A percentile compares a stretch with the other conserved stretches of the same genome.
phyloP scores from a whole-genome alignment of 2,329 filamentous ascomycete species.

The Metarhizium sp. region DNA sequence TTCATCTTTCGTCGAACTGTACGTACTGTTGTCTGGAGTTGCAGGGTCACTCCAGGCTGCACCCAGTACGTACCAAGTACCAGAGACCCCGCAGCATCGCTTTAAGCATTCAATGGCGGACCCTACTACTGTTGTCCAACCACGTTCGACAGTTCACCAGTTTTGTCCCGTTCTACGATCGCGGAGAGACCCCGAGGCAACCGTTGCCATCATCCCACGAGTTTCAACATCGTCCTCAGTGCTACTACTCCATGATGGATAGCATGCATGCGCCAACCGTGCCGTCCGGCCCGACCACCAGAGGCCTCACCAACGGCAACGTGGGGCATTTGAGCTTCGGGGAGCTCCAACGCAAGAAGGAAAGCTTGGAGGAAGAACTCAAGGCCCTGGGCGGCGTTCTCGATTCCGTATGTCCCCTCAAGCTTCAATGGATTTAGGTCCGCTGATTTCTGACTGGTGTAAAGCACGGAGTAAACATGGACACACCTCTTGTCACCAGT shows the following conservation, averaged over 20 bases:
- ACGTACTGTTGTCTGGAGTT: not conserved
- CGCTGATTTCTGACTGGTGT: slow-evolving; percentile 11
- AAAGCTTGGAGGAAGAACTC: slow-evolving; percentile 76
- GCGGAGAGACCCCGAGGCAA: not conserved
- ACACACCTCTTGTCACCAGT: slow-evolving; percentile 72
- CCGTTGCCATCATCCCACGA: not conserved
- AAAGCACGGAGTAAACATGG: slow-evolving; percentile 90
- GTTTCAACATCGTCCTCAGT: not conserved
- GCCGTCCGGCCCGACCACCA: slow-evolving; percentile 66
- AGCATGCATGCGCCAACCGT: slow-evolving; percentile 51
- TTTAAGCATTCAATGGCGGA: not conserved
- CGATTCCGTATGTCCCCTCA: slow-evolving; percentile 58
- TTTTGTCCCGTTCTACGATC: not conserved
- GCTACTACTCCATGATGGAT: slow-evolving; percentile 31
- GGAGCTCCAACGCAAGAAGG: slow-evolving; percentile 78
- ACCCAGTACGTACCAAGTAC: not conserved
- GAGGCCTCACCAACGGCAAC: slow-evolving; percentile 49
- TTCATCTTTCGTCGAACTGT: no score
- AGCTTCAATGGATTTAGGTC: not conserved
- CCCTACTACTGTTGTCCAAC: not conserved
- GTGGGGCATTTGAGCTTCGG: slow-evolving; percentile 58
- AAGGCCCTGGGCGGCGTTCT: slow-evolving; percentile 76
- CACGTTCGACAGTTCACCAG: not conserved
- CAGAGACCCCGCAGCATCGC: not conserved
- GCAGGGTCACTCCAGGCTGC: not conserved